Evolutionary conservation across 805 yeast genomes (phyloP).

Genomic region (Yamadazyma paraphyllophila): DNA sequence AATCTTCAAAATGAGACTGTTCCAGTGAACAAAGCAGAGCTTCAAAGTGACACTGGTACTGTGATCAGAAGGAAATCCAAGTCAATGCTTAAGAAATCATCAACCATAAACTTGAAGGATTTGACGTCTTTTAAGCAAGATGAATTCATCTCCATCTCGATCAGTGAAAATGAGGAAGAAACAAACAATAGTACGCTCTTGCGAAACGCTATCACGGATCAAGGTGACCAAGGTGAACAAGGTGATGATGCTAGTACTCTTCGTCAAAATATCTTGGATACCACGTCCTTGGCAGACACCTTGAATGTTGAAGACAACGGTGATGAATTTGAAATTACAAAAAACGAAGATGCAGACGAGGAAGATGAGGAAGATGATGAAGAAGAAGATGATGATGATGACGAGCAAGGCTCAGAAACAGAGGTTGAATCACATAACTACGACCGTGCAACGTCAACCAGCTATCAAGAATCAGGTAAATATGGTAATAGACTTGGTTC

Average conservation of each 20-base stretch:
- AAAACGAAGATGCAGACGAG: not conserved
- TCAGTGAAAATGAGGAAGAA: conserved; percentile 13
- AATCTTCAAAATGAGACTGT: not conserved
- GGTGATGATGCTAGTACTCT: conserved; percentile 1
- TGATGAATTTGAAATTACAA: conserved; percentile 4
- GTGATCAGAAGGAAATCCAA: conserved; percentile 4
- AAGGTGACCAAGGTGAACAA: not conserved
- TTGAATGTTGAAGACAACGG: conserved; percentile 2
- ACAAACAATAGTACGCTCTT: conserved; percentile 13
- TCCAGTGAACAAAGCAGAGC: not conserved
- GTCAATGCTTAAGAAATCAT: conserved; percentile 18
- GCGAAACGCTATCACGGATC: conserved; percentile 13
- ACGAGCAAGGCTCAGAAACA: conserved; percentile 7
- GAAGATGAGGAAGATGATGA: not conserved
- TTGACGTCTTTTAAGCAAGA: conserved; percentile 22
- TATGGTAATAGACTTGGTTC: not conserved
- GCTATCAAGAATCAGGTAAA: conserved; percentile 1
- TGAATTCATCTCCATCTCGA: conserved; percentile 22
- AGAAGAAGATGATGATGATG: conserved; percentile 3
- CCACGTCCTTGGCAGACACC: conserved; percentile 11
- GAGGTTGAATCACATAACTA: conserved; percentile 5
- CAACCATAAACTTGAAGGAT: conserved; percentile 26
- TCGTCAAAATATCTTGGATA: conserved; percentile 8
- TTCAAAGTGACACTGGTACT: conserved; percentile 4
- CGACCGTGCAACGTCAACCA: conserved; percentile 1